These are phyloP conservation scores for Fusarium circinatum DNA, from an alignment of 2,329 filamentous ascomycete species.

Conservation along the genomic window DNA sequence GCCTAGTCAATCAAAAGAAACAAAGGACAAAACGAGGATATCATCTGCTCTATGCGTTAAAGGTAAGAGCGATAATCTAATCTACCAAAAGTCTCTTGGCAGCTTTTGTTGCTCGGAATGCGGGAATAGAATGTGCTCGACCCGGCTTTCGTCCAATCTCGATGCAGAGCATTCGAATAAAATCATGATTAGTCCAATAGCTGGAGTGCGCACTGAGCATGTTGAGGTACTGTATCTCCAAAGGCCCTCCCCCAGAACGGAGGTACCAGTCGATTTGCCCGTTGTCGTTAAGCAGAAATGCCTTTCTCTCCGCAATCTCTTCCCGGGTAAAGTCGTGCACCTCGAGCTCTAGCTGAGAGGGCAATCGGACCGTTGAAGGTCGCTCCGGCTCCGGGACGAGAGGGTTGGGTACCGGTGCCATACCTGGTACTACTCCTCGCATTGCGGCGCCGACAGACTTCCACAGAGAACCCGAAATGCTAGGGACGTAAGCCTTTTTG, in stretches of 20 bases:
- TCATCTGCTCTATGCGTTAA: neutral
- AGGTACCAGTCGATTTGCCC: constrained; percentile 94
- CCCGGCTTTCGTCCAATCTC: constrained; percentile 84
- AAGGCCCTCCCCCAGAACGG: constrained; percentile 81
- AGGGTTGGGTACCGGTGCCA: constrained; percentile 47
- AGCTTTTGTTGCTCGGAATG: constrained; percentile 68
- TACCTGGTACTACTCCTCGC: constrained; percentile 69
- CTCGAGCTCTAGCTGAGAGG: constrained; percentile 85
- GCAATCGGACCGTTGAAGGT: constrained; percentile 59
- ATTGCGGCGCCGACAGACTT: constrained; percentile 72
- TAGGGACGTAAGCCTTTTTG: constrained; percentile 82
- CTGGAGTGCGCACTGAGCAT: constrained; percentile 96
- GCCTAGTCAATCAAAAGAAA: constrained; percentile 1
- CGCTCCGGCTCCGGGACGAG: constrained; percentile 48
- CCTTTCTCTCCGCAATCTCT: constrained; percentile 90
- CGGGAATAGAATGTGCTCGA: constrained; percentile 65
- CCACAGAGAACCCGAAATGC: constrained; percentile 72
- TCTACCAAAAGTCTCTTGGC: constrained; percentile 52
- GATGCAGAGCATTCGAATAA: constrained; percentile 88
- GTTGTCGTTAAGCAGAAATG: constrained; percentile 91
- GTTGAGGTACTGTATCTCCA: constrained; percentile 96
- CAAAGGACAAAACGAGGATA: neutral
- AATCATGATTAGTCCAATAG: constrained; percentile 90
- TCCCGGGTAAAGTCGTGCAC: constrained; percentile 95
- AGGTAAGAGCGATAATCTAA: constrained; percentile 6